These are phyloP conservation scores for Hordeum marinum DNA, from an alignment of 176 grass and related monocot genomes.

Conservation along the genomic window DNA sequence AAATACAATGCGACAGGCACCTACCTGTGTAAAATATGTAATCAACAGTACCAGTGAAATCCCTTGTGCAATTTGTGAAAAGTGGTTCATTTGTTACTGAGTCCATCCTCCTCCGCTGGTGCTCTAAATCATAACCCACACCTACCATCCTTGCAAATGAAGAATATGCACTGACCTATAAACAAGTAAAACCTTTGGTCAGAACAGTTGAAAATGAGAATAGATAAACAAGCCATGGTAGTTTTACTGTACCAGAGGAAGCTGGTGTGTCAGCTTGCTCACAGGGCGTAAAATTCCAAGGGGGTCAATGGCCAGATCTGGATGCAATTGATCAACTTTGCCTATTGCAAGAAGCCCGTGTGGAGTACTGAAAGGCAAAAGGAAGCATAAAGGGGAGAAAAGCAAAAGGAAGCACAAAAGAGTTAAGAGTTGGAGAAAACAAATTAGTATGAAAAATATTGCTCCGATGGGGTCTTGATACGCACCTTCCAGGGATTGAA, in stretches of 20 bases:
- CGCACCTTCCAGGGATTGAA: constrained; percentile 79
- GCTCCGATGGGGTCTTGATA: constrained; percentile 1
- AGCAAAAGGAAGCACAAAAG: constrained; percentile 19
- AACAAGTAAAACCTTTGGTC: constrained; percentile 17
- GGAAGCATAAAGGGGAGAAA: not conserved
- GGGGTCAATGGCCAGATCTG: constrained; percentile 85
- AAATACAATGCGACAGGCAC: constrained; percentile 11
- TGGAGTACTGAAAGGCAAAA: constrained; percentile 70
- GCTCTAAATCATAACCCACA: constrained; percentile 66
- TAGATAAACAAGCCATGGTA: not conserved
- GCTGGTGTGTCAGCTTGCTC: constrained; percentile 93
- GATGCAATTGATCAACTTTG: constrained; percentile 94
- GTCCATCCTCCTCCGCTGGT: constrained; percentile 94
- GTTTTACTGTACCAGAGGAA: constrained; percentile 75
- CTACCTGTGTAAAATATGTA: constrained; percentile 99
- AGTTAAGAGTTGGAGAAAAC: not conserved
- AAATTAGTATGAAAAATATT: not conserved
- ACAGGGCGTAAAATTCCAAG: constrained; percentile 79
- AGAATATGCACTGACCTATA: constrained; percentile 97
- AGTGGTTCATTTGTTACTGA: constrained; percentile 89
- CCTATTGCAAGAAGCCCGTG: constrained; percentile 86
- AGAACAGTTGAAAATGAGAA: constrained; percentile 11
- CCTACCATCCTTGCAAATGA: constrained; percentile 84
- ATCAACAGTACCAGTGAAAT: constrained; percentile 92
- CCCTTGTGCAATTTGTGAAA: constrained; percentile 96